A percentile compares a stretch with the other conserved stretches of the same genome.
Evolutionary conservation across 148 eudicot species (phyloP).

Genomic region (Nepenthes mirabilis): DNA sequence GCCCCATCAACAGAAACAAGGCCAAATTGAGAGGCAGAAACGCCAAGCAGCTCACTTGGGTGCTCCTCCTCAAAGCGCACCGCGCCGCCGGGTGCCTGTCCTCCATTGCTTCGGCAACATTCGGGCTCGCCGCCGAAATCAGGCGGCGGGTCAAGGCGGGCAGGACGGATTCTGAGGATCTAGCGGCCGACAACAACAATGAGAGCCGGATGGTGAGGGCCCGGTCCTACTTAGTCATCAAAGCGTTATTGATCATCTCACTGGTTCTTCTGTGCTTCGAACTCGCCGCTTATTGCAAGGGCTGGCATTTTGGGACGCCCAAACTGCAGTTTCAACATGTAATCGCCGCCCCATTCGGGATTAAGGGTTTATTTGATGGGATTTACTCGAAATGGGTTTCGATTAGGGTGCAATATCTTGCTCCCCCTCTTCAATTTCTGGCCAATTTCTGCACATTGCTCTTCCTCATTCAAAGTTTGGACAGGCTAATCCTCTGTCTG

Average conservation of each 20-base stretch:
- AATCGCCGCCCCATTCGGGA: conserved; percentile 12
- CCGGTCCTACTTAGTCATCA: conserved; percentile 37
- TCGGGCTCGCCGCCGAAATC: conserved; percentile 35
- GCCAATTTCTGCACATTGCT: conserved; percentile 26
- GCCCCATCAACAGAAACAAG: conserved; percentile 10
- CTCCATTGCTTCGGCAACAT: conserved; percentile 36
- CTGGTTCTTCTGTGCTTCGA: conserved; percentile 40
- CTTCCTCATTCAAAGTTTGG: conserved; percentile 35
- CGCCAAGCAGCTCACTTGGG: conserved; percentile 19
- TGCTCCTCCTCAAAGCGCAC: conserved; percentile 20
- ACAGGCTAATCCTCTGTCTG: conserved; percentile 26
- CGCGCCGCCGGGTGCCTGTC: conserved; percentile 19
- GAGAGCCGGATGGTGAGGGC: conserved; percentile 14
- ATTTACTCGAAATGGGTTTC: conserved; percentile 57
- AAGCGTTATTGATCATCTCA: conserved; percentile 29
- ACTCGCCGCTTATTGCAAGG: conserved; percentile 50
- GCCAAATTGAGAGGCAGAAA: conserved; percentile 33
- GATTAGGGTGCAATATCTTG: conserved; percentile 36
- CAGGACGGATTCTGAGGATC: conserved; percentile 29
- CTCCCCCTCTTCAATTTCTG: conserved; percentile 27
- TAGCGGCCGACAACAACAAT: neutral
- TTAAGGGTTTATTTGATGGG: conserved; percentile 33
- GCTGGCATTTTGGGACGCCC: conserved; percentile 48
- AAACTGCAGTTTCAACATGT: conserved; percentile 28
- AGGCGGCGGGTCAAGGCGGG: conserved; percentile 51